These are phyloP conservation scores for Kodamaea sagamina DNA, from an alignment of 805 yeast genomes.

Conservation along the genomic window DNA sequence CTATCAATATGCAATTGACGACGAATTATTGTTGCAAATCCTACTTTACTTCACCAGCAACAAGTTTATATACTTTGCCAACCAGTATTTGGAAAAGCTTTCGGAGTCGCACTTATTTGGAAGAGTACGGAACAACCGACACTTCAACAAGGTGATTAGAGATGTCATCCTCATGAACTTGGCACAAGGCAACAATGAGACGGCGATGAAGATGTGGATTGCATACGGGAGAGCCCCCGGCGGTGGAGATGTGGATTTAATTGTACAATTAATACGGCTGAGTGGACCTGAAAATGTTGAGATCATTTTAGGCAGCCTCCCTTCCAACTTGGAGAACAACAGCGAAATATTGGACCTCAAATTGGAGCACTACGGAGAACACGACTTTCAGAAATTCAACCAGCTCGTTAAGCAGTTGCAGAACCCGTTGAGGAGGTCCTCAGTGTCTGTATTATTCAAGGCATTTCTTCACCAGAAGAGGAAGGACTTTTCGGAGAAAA, in stretches of 20 bases:
- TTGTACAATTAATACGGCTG: constrained; percentile 9
- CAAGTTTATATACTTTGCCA: constrained; percentile 14
- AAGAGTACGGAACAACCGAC: not conserved
- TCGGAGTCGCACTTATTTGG: not conserved
- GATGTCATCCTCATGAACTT: constrained; percentile 11
- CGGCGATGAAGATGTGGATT: constrained; percentile 12
- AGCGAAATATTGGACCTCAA: constrained; percentile 18
- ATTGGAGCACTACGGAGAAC: constrained; percentile 23
- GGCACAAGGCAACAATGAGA: constrained; percentile 9
- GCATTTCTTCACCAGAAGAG: constrained; percentile 30
- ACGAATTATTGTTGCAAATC: not conserved
- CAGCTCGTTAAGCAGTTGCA: constrained; percentile 22
- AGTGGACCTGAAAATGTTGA: not conserved
- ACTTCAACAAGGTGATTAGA: constrained; percentile 7
- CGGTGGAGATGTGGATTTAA: not conserved
- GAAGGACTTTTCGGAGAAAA: constrained; percentile 30
- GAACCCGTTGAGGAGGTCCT: constrained; percentile 36
- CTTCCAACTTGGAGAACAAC: not conserved
- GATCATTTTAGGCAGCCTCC: constrained; percentile 1
- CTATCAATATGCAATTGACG: constrained; percentile 5
- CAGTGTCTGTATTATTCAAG: constrained; percentile 34
- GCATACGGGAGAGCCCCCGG: not conserved
- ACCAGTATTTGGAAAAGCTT: constrained; percentile 7
- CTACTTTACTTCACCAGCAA: constrained; percentile 10
- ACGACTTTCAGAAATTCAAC: constrained; percentile 18